Base-by-base conservation (phyloP, 345 rosid species). In the Lenwebbia sp. region DNA sequence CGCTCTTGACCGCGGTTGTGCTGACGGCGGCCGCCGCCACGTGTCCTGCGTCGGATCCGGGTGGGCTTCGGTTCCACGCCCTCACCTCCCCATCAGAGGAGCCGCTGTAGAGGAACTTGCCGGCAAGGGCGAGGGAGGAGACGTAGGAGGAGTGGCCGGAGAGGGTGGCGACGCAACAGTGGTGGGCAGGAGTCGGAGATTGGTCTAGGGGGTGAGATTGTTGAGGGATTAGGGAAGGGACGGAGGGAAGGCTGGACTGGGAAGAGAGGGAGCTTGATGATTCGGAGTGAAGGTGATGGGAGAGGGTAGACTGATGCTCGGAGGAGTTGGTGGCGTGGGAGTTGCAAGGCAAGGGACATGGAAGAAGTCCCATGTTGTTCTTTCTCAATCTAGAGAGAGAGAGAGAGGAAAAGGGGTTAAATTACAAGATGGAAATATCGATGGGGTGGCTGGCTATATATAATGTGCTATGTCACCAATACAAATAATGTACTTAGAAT, bases 21-120 rank as follows among this genome's bases (percentile, higher is more conserved):
- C 92, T 87, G 1, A 52, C 54, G 13, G 88, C 90, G 28, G 90
- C 91, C 26, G 88, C 54, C 60, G 57, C 60, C 83, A 44, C 17
- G 33, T 4, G 58, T 58, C 37, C 49, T 40, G 83, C 54, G n/a
- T 84, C 82, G 19, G 86, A 83, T 40, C 75, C 44, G 81, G 75
- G 56, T 51, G 86, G 50, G 52, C 90, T 86, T 40, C 51, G 89
- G 60, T 83, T 88, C 98, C 96, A 96, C 19, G 89, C 89, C 65
- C 92, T 86, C 52, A 94, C 88, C 85, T 93, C 92, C 51, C 95
- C 84, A 85, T 91, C 86, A 3, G 97, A 94, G 83, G 93, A 91
- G 85, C 94, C 95, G 47, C 86, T 90, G 87, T 83, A 91, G 58
- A 96, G 92, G 65, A 86, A 86, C 5, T 89, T 91, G 12, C 86